phyloP scores from a whole-genome alignment of 164 flowering plant genomes.

The Berberis vulgaris region DNA sequence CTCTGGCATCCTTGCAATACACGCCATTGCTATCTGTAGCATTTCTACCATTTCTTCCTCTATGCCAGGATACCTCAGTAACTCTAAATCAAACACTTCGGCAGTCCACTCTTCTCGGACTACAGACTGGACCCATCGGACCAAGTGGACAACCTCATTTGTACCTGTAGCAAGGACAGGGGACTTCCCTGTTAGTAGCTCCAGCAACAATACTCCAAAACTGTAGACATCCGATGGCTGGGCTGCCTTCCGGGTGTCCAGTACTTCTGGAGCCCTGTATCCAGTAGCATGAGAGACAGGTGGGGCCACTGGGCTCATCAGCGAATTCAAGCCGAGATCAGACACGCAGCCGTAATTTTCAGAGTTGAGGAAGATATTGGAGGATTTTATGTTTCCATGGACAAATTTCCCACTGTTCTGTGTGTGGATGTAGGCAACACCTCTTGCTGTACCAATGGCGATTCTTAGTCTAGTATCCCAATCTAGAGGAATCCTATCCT shows the following conservation, averaged over 20 bases:
- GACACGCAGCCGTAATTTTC: conserved; percentile 38
- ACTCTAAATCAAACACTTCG: conserved; percentile 66
- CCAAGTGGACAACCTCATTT: conserved; percentile 45
- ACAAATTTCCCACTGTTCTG: conserved; percentile 30
- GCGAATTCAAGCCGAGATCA: conserved; percentile 47
- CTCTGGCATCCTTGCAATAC: conserved; percentile 43
- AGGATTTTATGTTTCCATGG: conserved; percentile 75
- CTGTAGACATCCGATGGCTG: conserved; percentile 66
- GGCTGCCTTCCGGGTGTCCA: conserved; percentile 31
- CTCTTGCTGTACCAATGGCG: conserved; percentile 48
- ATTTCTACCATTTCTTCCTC: conserved; percentile 72
- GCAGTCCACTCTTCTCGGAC: conserved; percentile 71
- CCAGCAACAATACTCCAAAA: conserved; percentile 63
- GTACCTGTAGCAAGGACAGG: conserved; percentile 36
- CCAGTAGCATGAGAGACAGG: conserved; percentile 32
- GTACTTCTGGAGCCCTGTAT: conserved; percentile 57
- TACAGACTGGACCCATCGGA: conserved; percentile 66
- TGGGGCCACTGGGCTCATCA: conserved; percentile 30
- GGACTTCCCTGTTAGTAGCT: conserved; percentile 57
- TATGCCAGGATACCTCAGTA: conserved; percentile 31
- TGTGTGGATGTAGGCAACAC: conserved; percentile 52
- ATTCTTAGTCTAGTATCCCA: conserved; percentile 64
- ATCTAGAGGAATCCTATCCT: conserved; percentile 41
- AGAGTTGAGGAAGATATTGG: conserved; percentile 48
- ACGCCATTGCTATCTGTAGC: conserved; percentile 61